Conservation (phyloP, 192 early-diverging fungal species). For the Coemansia umbellata region DNA sequence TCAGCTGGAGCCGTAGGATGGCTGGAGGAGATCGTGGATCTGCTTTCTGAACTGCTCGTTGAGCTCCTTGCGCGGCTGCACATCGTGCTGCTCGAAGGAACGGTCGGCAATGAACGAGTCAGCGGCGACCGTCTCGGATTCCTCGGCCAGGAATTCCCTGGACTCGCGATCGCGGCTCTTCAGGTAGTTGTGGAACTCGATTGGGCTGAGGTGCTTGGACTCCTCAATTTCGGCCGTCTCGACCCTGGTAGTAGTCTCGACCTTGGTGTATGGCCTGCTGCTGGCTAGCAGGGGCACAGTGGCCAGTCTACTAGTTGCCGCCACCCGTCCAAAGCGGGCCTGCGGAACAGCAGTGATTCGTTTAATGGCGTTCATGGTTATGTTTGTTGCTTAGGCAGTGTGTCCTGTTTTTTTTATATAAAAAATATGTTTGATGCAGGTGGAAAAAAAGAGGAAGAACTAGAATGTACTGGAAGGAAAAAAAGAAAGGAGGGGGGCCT, state of each 20-base stretch:
- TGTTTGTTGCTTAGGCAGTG: too few species aligned
- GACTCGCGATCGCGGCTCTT: constrained; percentile 17
- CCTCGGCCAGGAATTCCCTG: constrained; percentile 32
- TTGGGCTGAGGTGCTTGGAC: constrained; percentile 24
- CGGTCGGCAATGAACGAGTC: constrained; percentile 29
- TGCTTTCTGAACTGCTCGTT: constrained; percentile 47
- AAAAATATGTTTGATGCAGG: too few species aligned
- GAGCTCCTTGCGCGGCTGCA: constrained; percentile 14
- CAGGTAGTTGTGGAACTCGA: constrained; percentile 39
- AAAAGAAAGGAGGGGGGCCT: too few species aligned
- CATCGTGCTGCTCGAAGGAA: background rate
- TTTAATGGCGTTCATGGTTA: too few species aligned
- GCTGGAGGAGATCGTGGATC: constrained; percentile 28
- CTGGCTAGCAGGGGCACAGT: too few species aligned
- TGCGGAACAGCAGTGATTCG: too few species aligned
- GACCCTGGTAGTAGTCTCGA: constrained; percentile 1
- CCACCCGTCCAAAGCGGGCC: too few species aligned
- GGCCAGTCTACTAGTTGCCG: too few species aligned
- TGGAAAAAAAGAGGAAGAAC: too few species aligned
- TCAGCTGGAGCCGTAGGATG: constrained; percentile 37
- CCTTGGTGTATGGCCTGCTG: constrained; percentile 26
- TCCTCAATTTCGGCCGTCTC: background rate
- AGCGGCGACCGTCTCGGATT: constrained; percentile 24
- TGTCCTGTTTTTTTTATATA: too few species aligned
- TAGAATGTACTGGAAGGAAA: too few species aligned